A percentile compares a stretch with the other conserved stretches of the same genome.
Conservation (phyloP, 108 stramenopile genomes). For the Pseudonitzschia multistriata region DNA sequence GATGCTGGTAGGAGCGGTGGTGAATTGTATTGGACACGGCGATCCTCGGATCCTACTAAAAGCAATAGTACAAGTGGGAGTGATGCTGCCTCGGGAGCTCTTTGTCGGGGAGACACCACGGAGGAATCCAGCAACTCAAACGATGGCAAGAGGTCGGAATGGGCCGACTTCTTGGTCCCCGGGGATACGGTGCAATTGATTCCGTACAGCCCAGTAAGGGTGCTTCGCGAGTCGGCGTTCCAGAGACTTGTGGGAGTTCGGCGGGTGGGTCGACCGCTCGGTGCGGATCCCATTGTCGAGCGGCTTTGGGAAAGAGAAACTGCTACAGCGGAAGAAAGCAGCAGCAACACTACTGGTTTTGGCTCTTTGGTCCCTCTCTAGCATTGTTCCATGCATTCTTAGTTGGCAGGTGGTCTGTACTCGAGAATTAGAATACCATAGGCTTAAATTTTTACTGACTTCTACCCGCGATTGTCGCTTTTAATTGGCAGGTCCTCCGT, state of each 20-base stretch:
- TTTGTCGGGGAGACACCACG: constrained; percentile 22
- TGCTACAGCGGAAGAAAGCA: background rate
- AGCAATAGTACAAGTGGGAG: background rate
- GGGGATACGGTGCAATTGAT: constrained; percentile 77
- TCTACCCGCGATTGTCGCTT: too few species aligned
- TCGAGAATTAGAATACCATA: too few species aligned
- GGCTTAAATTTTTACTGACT: too few species aligned
- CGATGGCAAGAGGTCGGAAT: constrained; percentile 77
- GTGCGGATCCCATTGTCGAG: constrained; percentile 40
- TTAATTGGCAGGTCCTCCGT: too few species aligned
- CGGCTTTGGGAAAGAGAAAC: constrained; percentile 23
- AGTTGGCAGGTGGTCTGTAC: too few species aligned
- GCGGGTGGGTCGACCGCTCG: constrained; percentile 37
- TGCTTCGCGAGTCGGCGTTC: constrained; percentile 8
- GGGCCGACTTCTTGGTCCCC: constrained; percentile 64
- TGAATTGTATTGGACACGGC: constrained; percentile 29
- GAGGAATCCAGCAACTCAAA: constrained; percentile 58
- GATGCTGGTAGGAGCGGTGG: background rate
- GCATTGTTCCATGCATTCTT: background rate
- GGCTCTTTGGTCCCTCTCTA: background rate
- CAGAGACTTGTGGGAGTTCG: constrained; percentile 25
- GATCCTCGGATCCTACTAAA: constrained; percentile 6
- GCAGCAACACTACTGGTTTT: background rate
- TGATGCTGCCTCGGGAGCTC: too few species aligned
- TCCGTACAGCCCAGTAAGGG: constrained; percentile 27